Percentiles rank a stretch among this genome's conserved stretches.
These are phyloP conservation scores for Scedosporium aurantiacum DNA, from an alignment of 2,329 filamentous ascomycete genomes.

Conservation along the genomic window DNA sequence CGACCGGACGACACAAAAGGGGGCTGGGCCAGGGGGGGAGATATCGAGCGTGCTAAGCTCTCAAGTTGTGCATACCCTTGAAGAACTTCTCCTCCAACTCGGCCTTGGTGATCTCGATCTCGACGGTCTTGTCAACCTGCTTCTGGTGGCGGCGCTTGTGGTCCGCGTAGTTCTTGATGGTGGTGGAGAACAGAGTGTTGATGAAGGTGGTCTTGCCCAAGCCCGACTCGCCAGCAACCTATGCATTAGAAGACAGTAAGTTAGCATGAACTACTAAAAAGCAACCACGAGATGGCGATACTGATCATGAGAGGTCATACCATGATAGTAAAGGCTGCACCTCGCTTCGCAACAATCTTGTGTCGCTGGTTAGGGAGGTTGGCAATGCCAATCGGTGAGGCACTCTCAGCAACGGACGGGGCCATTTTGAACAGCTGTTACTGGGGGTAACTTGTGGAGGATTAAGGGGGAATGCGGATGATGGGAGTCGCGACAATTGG, in stretches of 20 bases:
- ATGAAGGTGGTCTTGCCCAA: slow-evolving; percentile 99
- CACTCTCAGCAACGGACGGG: slow-evolving; percentile 45
- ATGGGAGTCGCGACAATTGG: slow-evolving; percentile 3
- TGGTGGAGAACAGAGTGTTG: slow-evolving; percentile 99
- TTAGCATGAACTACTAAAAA: neutral
- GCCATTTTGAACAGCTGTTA: slow-evolving; percentile 38
- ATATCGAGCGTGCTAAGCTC: neutral
- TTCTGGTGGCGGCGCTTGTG: slow-evolving; percentile 99
- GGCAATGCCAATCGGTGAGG: slow-evolving; percentile 62
- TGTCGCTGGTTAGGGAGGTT: slow-evolving; percentile 64
- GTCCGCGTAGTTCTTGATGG: slow-evolving; percentile 99
- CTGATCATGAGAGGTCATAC: slow-evolving; percentile 37
- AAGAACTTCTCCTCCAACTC: slow-evolving; percentile 99
- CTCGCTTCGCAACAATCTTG: slow-evolving; percentile 70
- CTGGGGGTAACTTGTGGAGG: neutral
- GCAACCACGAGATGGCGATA: neutral
- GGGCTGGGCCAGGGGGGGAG: neutral
- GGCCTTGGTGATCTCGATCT: slow-evolving; percentile 99
- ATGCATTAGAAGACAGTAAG: slow-evolving; percentile 10
- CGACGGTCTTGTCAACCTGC: slow-evolving; percentile 98
- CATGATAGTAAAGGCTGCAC: slow-evolving; percentile 99
- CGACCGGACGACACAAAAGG: neutral
- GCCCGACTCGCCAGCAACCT: slow-evolving; percentile 97
- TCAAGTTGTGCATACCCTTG: slow-evolving; percentile 60
- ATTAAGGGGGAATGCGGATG: slow-evolving; percentile 1